Evolutionary conservation across 441 rosid genomes (phyloP).

Genomic region (Erodium moschatum): DNA sequence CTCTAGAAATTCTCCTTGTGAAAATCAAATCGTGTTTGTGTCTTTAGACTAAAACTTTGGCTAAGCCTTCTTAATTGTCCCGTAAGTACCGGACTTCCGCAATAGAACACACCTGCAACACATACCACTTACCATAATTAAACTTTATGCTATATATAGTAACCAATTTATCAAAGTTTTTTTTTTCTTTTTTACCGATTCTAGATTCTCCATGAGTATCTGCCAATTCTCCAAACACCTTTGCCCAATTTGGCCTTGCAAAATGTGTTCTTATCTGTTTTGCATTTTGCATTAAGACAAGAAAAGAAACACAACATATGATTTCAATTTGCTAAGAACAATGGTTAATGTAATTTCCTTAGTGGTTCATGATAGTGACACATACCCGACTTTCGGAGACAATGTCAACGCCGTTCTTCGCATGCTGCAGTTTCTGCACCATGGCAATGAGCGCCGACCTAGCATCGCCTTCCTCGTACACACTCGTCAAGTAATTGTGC

Average conservation of each 20-base stretch:
- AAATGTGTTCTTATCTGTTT: conserved; percentile 86
- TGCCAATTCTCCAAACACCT: conserved; percentile 56
- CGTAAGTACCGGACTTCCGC: conserved; percentile 76
- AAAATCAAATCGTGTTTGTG: conserved; percentile 78
- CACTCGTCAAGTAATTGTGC: conserved; percentile 94
- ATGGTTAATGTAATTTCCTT: too few relatives aligned
- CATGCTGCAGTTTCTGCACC: conserved; percentile 91
- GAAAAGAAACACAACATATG: too few relatives aligned
- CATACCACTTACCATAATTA: not conserved
- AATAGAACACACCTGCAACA: conserved; percentile 80
- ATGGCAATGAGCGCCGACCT: conserved; percentile 84
- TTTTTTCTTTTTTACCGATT: conserved; percentile 32
- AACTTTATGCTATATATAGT: not conserved
- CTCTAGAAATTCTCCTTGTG: conserved; percentile 81
- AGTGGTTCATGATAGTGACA: too few relatives aligned
- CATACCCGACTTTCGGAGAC: conserved; percentile 85
- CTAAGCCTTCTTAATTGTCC: conserved; percentile 54
- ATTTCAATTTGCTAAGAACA: too few relatives aligned
- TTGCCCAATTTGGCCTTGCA: conserved; percentile 90
- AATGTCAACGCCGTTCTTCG: conserved; percentile 80
- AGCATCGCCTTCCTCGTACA: conserved; percentile 94
- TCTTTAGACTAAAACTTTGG: conserved; percentile 63
- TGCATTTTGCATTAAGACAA: not conserved
- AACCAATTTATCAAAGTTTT: too few relatives aligned
- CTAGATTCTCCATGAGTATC: conserved; percentile 42